Evolutionary conservation across 129 eudicot genomes (phyloP).

Genomic region (Arctium lappa): DNA sequence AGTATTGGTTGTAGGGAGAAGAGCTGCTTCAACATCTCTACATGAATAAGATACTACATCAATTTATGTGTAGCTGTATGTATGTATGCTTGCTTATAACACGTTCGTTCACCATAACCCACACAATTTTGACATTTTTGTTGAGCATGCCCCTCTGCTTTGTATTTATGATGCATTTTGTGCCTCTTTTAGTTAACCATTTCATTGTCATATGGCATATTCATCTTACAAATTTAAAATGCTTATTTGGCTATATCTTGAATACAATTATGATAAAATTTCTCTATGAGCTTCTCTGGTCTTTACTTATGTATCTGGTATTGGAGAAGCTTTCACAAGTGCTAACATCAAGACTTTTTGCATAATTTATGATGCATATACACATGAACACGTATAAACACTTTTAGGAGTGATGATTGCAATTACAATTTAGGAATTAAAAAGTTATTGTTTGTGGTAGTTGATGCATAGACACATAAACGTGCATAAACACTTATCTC

Average conservation of each 20-base stretch:
- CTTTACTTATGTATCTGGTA: neutral
- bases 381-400: constrained; percentile 3
- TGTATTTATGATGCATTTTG: neutral
- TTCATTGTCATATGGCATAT: neutral
- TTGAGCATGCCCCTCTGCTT: neutral
- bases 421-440: neutral
- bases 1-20: too few species aligned
- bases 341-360: neutral
- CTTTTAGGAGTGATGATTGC: neutral
- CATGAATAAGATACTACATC: neutral
- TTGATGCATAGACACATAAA: neutral
- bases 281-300: neutral
- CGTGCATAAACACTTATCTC: neutral
- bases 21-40: neutral
- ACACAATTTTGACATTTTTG: neutral
- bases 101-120: neutral
- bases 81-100: neutral
- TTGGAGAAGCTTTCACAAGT: neutral
- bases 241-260: neutral
- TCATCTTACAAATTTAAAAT: neutral
- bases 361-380: constrained; percentile 4
- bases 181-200: neutral
- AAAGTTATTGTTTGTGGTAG: neutral
- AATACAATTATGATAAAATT: neutral
- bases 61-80: neutral